Conservation (phyloP, 148 eudicot species). For the Dysphania ambrosioides region DNA sequence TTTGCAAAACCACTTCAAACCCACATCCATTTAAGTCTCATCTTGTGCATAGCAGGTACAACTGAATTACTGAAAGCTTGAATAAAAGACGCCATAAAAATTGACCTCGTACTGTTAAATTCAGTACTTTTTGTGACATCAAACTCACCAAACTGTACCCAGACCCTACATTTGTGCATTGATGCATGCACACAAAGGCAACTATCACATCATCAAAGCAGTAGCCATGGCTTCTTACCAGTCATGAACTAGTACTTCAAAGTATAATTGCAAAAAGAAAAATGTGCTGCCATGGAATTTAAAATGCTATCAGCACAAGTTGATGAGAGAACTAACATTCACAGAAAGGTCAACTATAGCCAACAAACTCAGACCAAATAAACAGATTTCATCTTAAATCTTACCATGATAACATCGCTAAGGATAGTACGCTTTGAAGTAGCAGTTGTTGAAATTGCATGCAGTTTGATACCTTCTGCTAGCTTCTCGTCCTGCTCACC, state of each 20-base stretch:
- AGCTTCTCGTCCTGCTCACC: constrained; percentile 93
- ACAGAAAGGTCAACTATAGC: constrained; percentile 6
- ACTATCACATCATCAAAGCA: not conserved
- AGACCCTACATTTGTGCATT: not conserved
- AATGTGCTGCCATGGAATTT: not conserved
- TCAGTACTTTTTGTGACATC: not conserved
- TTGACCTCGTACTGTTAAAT: not conserved
- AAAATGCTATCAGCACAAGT: not conserved
- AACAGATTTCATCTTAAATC: constrained; percentile 19
- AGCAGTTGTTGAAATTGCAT: constrained; percentile 64
- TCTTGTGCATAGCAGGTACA: not conserved
- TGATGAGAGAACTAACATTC: not conserved
- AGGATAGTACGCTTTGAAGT: constrained; percentile 81
- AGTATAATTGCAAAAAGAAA: not conserved
- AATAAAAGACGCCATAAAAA: not conserved
- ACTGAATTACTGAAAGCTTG: not conserved
- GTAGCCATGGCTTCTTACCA: not conserved
- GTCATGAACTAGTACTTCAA: not conserved
- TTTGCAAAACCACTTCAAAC: not conserved
- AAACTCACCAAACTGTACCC: not conserved
- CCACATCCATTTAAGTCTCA: not conserved
- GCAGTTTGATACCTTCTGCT: constrained; percentile 85
- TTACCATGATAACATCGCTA: constrained; percentile 80
- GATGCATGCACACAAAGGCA: not conserved
- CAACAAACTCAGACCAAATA: not conserved